phyloP scores from a whole-genome alignment of 441 rosid genomes.

The Gossypium schwendimanii region DNA sequence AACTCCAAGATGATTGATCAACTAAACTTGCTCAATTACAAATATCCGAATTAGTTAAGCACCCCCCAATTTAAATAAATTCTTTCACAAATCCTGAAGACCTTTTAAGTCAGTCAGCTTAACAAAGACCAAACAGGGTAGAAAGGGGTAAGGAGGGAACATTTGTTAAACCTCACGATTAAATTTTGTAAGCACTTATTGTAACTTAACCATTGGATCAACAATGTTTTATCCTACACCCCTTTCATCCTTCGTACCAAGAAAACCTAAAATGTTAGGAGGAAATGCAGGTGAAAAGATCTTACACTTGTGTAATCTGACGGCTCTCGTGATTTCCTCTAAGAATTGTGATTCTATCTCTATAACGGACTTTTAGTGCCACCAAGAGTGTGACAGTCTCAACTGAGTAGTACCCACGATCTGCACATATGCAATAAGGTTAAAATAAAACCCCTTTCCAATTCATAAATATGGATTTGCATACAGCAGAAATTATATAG shows the following conservation, averaged over 20 bases:
- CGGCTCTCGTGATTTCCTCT: slow-evolving; percentile 97
- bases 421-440: slow-evolving; percentile 32
- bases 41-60: background rate
- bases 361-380: slow-evolving; percentile 90
- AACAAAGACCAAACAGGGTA: background rate
- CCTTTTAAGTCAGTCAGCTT: background rate
- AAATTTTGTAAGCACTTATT: background rate
- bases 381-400: slow-evolving; percentile 93
- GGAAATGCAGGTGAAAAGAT: background rate
- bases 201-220: background rate
- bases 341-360: slow-evolving; percentile 90
- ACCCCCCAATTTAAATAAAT: background rate
- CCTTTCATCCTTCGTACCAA: background rate
- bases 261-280: background rate
- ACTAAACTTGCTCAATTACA: background rate
- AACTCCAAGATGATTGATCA: background rate
- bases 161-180: background rate
- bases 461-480: background rate
- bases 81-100: background rate
- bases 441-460: slow-evolving; percentile 16
- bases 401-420: slow-evolving; percentile 96
- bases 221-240: background rate
- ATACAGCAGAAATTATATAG: background rate
- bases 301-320: slow-evolving; percentile 71
- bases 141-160: background rate